Evolutionary conservation across 2,329 filamentous ascomycete genomes (phyloP), one percentile per base, ranked within the genome.

Genomic region (Aspergillus pseudotamarii): DNA sequence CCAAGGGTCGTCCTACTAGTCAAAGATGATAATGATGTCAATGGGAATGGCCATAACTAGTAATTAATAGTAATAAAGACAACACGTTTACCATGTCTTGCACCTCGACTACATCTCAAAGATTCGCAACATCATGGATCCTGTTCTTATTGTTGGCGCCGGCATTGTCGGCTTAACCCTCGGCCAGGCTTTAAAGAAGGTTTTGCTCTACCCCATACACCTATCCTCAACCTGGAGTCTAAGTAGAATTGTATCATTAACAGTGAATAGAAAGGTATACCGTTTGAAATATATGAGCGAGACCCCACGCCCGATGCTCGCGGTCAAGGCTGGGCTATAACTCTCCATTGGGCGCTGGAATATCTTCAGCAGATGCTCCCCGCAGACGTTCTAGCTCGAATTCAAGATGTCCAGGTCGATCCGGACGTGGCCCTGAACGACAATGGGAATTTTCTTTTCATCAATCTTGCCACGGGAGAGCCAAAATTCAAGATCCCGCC

Each of bases 401-500:
- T 73, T 26, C 57, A 70, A 54, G 62, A 59, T 2, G 64, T 67
- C 2, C 71, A 73, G 36, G 71, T 73, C 4, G 71, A 73, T 34
- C 69, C 67, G 0, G 65, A 66, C 2, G 66, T 72, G 8, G 71
- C 71, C 3, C 53, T 41, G 3, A 59, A 71, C 12, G 71, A 73
- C 50, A 69, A 65, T 8, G 71, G 70, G 2, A 71, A 72, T 38
- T 72, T 73, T 38, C 62, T 71, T 4, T 76, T 76, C 58, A 64
- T 75, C 51, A 70, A 76, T 38, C 68, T 74, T 1, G 63, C 71
- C 8, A 74, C 68, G 0, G 72, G 72, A 6, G 68, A 72, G 19
- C 68, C 72, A 2, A 74, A 69, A 34, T 76, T 63, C 58, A 69
- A 70, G 21, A 73, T 76, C 23, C 74, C 74, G 1, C 74, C 74